These are phyloP conservation scores for Phytophthora boehmeriae DNA, from an alignment of 352 stramenopile species.

Conservation along the genomic window DNA sequence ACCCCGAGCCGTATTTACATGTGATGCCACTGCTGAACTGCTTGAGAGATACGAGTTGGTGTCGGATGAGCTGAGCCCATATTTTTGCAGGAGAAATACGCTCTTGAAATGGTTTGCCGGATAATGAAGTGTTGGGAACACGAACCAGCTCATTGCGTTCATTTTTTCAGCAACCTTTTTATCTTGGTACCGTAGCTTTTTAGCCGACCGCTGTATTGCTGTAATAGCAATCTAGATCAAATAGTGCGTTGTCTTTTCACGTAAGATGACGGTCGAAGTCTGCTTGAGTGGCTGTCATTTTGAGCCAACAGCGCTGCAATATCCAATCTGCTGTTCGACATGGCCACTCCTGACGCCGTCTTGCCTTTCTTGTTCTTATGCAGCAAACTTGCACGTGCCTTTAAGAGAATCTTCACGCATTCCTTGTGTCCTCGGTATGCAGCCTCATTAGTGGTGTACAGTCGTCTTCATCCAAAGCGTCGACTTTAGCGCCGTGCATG, in stretches of 20 bases:
- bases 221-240: background rate
- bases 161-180: no score
- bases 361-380: background rate
- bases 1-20: no score
- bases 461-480: background rate
- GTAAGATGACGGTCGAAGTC: background rate
- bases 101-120: no score
- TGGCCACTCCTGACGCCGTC: conserved; percentile 4
- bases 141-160: no score
- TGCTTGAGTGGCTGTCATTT: background rate
- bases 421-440: conserved; percentile 14
- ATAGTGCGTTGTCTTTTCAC: background rate
- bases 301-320: background rate
- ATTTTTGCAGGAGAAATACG: no score
- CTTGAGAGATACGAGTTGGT: no score
- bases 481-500: background rate
- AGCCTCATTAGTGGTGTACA: conserved; percentile 19
- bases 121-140: no score
- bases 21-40: no score
- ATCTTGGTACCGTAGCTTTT: no score
- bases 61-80: no score
- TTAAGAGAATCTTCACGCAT: conserved; percentile 7
- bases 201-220: no score
- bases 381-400: conserved; percentile 6
- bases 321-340: conserved; percentile 15